These are phyloP conservation scores for Ascochyta lentis DNA, from an alignment of 2,329 filamentous ascomycete genomes.

Conservation along the genomic window DNA sequence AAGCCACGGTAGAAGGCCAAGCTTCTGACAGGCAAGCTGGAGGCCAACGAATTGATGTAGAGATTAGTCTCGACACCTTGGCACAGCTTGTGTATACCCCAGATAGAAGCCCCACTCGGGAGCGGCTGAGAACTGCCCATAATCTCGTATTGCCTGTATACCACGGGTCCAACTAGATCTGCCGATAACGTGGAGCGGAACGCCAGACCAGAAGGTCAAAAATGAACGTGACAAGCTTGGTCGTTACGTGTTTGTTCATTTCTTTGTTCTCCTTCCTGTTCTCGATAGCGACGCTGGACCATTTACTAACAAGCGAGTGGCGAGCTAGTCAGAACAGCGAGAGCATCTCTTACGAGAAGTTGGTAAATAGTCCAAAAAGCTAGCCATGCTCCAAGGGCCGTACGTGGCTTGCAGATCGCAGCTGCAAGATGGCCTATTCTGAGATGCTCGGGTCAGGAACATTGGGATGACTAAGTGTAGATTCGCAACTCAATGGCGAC, in stretches of 20 bases:
- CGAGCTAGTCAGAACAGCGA: background rate
- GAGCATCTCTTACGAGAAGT: background rate
- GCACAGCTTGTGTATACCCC: constrained; percentile 9
- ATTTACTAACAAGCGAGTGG: background rate
- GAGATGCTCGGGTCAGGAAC: constrained; percentile 7
- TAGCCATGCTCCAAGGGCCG: background rate
- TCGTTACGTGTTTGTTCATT: background rate
- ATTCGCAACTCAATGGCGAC: background rate
- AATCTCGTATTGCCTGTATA: constrained; percentile 1
- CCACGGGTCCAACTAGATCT: background rate
- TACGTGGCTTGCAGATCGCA: constrained; percentile 4
- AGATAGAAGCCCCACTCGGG: constrained; percentile 5
- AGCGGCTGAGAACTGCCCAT: constrained; percentile 20
- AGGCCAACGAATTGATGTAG: background rate
- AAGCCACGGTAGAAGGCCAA: constrained; percentile 2
- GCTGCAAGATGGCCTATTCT: constrained; percentile 9
- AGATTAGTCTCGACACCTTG: constrained; percentile 18
- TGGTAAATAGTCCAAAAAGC: background rate
- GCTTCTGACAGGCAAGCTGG: constrained; percentile 6
- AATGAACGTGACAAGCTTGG: background rate
- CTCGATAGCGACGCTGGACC: background rate
- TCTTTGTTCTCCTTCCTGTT: background rate
- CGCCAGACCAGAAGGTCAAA: background rate
- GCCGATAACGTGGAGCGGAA: constrained; percentile 1
- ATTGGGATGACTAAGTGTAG: background rate